Evolutionary conservation across 257 asterid genomes (phyloP).

Genomic region (Osmanthus fragrans): DNA sequence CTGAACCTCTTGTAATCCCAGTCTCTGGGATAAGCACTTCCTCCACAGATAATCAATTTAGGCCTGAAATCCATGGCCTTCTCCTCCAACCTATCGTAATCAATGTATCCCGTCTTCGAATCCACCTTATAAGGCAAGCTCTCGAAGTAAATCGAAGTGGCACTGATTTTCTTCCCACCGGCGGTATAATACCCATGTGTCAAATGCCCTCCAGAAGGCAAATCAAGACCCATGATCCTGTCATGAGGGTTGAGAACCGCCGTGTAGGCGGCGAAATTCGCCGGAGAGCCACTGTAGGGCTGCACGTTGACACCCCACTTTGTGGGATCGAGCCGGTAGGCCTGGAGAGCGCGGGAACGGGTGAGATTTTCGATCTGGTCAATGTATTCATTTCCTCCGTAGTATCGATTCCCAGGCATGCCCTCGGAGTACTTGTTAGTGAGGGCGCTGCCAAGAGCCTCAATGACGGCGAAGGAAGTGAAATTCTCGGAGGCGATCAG

Average conservation of each 20-base stretch:
- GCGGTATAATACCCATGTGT: constrained; percentile 81
- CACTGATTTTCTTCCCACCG: constrained; percentile 89
- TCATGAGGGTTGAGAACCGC: constrained; percentile 78
- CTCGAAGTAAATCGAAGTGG: constrained; percentile 43
- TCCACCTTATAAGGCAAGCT: constrained; percentile 14
- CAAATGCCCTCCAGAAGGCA: constrained; percentile 84
- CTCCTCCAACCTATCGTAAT: constrained; percentile 73
- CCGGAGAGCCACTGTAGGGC: constrained; percentile 69
- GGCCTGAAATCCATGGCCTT: constrained; percentile 90
- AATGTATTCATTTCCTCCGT: constrained; percentile 62
- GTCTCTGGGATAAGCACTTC: constrained; percentile 83
- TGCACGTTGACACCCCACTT: constrained; percentile 73
- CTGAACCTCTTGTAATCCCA: constrained; percentile 69
- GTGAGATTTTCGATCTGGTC: constrained; percentile 68
- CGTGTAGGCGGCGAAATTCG: constrained; percentile 78
- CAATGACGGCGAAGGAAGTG: constrained; percentile 73
- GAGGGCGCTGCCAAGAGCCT: constrained; percentile 60
- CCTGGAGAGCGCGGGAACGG: constrained; percentile 61
- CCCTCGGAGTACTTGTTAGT: constrained; percentile 69
- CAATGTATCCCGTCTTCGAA: constrained; percentile 76
- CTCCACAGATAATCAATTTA: constrained; percentile 80
- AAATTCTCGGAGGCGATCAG: constrained; percentile 79
- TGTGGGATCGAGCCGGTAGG: constrained; percentile 60
- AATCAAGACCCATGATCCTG: constrained; percentile 78
- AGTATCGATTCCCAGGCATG: constrained; percentile 62